Conservation (phyloP, 805 yeast genomes). For the Sporopachydermia lactativora region DNA sequence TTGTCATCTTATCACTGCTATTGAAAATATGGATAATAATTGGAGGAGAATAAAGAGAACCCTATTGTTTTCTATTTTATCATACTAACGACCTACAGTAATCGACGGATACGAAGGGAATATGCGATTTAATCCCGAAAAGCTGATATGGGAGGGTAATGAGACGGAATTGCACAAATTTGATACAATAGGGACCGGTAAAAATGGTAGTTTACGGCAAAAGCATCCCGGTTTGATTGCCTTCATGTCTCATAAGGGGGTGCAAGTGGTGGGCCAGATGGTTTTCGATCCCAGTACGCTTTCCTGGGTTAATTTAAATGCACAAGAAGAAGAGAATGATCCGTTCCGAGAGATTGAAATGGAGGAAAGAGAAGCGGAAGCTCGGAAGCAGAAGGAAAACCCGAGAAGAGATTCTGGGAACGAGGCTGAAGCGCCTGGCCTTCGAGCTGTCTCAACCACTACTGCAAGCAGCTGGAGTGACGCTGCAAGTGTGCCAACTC, state of each 20-base stretch:
- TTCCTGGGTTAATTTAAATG: conserved; percentile 39
- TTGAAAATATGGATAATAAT: no score
- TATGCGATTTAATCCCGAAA: conserved; percentile 40
- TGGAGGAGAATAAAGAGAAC: no score
- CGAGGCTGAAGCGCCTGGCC: background rate
- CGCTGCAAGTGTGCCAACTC: conserved; percentile 2
- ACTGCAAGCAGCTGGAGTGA: background rate
- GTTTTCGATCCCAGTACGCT: conserved; percentile 41
- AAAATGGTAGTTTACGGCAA: conserved; percentile 5
- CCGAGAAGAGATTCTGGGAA: conserved; percentile 5
- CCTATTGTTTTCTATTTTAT: no score
- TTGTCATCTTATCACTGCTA: no score
- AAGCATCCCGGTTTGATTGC: conserved; percentile 21
- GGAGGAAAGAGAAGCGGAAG: conserved; percentile 12
- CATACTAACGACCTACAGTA: conserved; percentile 1
- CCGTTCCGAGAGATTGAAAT: conserved; percentile 41
- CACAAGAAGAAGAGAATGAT: conserved; percentile 24
- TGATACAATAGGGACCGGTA: conserved; percentile 20
- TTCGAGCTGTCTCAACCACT: conserved; percentile 2
- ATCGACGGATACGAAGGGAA: conserved; percentile 16
- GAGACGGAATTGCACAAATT: conserved; percentile 41
- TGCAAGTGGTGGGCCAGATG: conserved; percentile 41
- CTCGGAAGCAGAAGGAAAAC: background rate
- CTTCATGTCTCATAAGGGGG: conserved; percentile 20
- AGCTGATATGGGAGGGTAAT: conserved; percentile 51